Percentiles rank a stretch among this genome's conserved stretches.
phyloP scores from a whole-genome alignment of 805 yeast genomes.

The Suhomyces emberorum region DNA sequence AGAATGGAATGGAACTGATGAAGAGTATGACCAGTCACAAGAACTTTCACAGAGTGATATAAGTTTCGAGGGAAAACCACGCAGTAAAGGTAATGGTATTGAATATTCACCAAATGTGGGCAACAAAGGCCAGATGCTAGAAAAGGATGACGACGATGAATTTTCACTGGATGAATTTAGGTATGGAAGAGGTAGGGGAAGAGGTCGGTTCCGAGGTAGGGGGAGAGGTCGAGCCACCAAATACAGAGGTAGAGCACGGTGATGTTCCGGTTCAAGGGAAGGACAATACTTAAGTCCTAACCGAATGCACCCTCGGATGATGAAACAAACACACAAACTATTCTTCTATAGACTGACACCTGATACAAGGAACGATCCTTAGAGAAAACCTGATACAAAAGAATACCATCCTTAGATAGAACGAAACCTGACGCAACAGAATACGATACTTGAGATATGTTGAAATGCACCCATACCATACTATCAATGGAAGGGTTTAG shows the following conservation, averaged over 20 bases:
- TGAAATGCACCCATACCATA: too few relatives aligned
- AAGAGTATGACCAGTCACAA: constrained; percentile 1
- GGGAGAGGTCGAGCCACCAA: constrained; percentile 7
- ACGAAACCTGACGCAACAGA: too few relatives aligned
- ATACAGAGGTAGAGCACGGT: constrained; percentile 12
- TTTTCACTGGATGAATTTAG: not conserved
- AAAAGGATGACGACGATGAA: constrained; percentile 5
- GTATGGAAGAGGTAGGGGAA: constrained; percentile 8
- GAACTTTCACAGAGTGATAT: constrained; percentile 1
- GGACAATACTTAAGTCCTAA: too few relatives aligned
- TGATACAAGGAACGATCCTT: too few relatives aligned
- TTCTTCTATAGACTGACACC: too few relatives aligned
- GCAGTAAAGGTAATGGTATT: constrained; percentile 1
- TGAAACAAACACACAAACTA: too few relatives aligned
- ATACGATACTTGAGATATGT: too few relatives aligned
- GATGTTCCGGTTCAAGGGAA: too few relatives aligned
- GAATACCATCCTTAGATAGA: too few relatives aligned
- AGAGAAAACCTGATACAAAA: too few relatives aligned
- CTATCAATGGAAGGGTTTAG: too few relatives aligned
- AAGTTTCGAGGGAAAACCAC: not conserved
- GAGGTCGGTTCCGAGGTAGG: constrained; percentile 14
- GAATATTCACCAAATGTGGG: constrained; percentile 3
- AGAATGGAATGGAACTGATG: constrained; percentile 7
- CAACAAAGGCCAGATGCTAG: constrained; percentile 4
- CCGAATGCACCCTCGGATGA: too few relatives aligned